Evolutionary conservation across 257 asterid genomes (phyloP).

Genomic region (Lavandula angustifolia): DNA sequence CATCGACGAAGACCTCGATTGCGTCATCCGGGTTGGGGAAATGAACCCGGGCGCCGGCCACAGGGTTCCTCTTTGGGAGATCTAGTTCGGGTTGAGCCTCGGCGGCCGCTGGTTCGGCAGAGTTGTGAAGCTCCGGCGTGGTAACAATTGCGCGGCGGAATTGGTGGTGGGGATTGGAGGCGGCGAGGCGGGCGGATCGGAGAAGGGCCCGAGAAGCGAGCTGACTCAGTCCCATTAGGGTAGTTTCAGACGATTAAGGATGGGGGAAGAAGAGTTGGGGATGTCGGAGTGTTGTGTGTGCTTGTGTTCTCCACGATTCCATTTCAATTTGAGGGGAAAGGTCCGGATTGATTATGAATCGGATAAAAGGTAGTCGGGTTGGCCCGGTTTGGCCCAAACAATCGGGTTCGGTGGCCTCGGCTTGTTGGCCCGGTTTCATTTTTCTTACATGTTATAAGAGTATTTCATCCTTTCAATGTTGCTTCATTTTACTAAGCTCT

Average conservation of each 20-base stretch:
- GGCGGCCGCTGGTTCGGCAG: constrained; percentile 59
- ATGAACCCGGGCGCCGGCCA: constrained; percentile 77
- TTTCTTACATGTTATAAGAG: too few relatives aligned
- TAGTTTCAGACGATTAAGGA: constrained; percentile 19
- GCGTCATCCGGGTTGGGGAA: constrained; percentile 84
- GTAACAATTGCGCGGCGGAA: constrained; percentile 74
- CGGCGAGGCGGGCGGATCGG: constrained; percentile 56
- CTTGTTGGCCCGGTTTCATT: too few relatives aligned
- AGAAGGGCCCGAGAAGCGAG: constrained; percentile 68
- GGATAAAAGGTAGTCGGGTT: not conserved
- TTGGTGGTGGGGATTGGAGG: constrained; percentile 33
- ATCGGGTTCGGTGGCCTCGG: not conserved
- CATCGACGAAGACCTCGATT: constrained; percentile 91
- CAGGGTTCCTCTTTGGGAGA: constrained; percentile 69
- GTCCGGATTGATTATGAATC: constrained; percentile 22
- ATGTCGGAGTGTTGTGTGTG: constrained; percentile 8
- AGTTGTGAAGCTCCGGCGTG: constrained; percentile 74
- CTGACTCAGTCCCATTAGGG: constrained; percentile 64
- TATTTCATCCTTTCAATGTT: too few relatives aligned
- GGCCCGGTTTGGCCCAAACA: not conserved
- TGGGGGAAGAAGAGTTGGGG: constrained; percentile 22
- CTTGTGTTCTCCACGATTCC: constrained; percentile 39
- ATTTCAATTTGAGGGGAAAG: constrained; percentile 1
- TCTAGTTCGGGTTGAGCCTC: constrained; percentile 52
- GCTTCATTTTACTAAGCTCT: too few relatives aligned